Evolutionary conservation across 2,329 filamentous ascomycete genomes (phyloP).

Genomic region (Fusarium guadeloupense): DNA sequence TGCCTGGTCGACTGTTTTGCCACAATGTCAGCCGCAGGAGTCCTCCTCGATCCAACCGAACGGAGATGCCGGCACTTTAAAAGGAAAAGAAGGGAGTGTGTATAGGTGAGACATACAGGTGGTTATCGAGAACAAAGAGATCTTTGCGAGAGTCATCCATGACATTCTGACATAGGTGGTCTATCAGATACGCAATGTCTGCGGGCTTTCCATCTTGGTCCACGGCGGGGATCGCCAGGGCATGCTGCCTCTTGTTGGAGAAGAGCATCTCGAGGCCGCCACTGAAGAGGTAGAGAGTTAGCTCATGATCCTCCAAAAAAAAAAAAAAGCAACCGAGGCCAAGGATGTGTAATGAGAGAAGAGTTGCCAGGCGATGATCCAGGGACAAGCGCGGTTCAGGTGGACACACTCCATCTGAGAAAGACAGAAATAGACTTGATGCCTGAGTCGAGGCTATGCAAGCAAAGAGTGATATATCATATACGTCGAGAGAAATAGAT

Average conservation of each 20-base stretch:
- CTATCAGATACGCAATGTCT: slow-evolving; percentile 80
- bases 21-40: slow-evolving; percentile 41
- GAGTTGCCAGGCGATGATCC: slow-evolving; percentile 11
- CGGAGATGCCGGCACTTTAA: slow-evolving; percentile 20
- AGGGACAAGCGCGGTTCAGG: slow-evolving; percentile 33
- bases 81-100: slow-evolving; percentile 33
- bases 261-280: slow-evolving; percentile 97
- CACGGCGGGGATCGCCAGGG: slow-evolving; percentile 71
- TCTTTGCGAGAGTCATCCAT: slow-evolving; percentile 90
- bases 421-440: slow-evolving; percentile 10
- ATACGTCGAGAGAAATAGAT: slow-evolving; percentile 21
- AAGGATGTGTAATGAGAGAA: slow-evolving; percentile 14
- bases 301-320: slow-evolving; percentile 9
- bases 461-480: slow-evolving; percentile 38
- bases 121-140: slow-evolving; percentile 85
- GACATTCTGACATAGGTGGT: slow-evolving; percentile 78
- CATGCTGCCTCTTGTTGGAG: slow-evolving; percentile 79
- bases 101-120: slow-evolving; percentile 74
- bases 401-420: slow-evolving; percentile 12
- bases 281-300: slow-evolving; percentile 55
- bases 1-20: slow-evolving; percentile 82
- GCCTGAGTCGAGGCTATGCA: slow-evolving; percentile 15
- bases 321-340: slow-evolving; percentile 12
- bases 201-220: slow-evolving; percentile 67
- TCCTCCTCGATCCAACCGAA: slow-evolving; percentile 13